Conservation (phyloP, 768 basidiomycete species). For the Trametes coccinea region DNA sequence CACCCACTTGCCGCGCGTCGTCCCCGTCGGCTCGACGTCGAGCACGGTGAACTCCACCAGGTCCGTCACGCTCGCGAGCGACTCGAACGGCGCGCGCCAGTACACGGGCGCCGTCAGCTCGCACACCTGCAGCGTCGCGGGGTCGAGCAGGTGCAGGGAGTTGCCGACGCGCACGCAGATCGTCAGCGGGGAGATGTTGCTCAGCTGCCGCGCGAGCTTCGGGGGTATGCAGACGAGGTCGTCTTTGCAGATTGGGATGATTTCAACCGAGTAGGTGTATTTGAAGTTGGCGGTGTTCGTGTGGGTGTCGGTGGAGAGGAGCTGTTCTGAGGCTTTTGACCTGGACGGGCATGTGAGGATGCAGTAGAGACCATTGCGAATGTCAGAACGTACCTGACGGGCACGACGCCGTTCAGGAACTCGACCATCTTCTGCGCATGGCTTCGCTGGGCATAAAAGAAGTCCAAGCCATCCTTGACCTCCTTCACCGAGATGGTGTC, state of each 20-base stretch:
- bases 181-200: slow-evolving; percentile 87
- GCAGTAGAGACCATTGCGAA: neutral
- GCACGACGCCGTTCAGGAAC: slow-evolving; percentile 85
- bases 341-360: slow-evolving; percentile 40
- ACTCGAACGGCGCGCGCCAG: slow-evolving; percentile 90
- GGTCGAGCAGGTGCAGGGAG: slow-evolving; percentile 89
- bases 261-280: slow-evolving; percentile 97
- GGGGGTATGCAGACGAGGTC: slow-evolving; percentile 89
- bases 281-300: slow-evolving; percentile 93
- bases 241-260: slow-evolving; percentile 96
- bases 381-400: slow-evolving; percentile 65
- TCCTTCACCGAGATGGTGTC: slow-evolving; percentile 94
- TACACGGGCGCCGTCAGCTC: slow-evolving; percentile 79
- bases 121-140: slow-evolving; percentile 77
- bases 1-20: slow-evolving; percentile 73
- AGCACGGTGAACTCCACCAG: slow-evolving; percentile 94
- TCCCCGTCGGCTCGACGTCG: slow-evolving; percentile 86
- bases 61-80: slow-evolving; percentile 79
- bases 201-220: slow-evolving; percentile 77
- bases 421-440: slow-evolving; percentile 98
- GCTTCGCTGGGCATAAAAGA: slow-evolving; percentile 89
- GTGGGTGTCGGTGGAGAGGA: slow-evolving; percentile 92
- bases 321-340: slow-evolving; percentile 91
- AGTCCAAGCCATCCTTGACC: slow-evolving; percentile 92
- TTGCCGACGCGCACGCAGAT: slow-evolving; percentile 92